Percentiles rank a stretch among this genome's conserved stretches.
phyloP scores from a whole-genome alignment of 345 rosid species.

The Noccaea bulbosa region DNA sequence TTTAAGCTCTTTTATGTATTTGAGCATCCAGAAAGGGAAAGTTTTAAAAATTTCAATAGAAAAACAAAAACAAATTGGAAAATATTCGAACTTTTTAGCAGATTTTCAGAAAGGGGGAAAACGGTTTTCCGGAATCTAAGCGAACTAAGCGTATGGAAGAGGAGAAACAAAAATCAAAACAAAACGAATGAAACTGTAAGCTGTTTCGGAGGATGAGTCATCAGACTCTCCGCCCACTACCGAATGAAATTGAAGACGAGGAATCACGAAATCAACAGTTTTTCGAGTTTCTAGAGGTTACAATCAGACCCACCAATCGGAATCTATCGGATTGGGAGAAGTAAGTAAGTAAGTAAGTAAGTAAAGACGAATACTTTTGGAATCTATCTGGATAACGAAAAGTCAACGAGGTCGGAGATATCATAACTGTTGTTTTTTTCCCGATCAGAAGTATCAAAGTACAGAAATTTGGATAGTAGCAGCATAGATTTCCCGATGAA shows the following conservation, averaged over 20 bases:
- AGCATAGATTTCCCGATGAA: not conserved
- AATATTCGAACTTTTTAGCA: conserved; percentile 7
- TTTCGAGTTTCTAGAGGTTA: not conserved
- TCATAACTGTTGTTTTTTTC: conserved; percentile 12
- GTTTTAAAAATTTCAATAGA: conserved; percentile 7
- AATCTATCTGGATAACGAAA: conserved; percentile 28
- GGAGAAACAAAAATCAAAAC: conserved; percentile 1
- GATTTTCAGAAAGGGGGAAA: not conserved
- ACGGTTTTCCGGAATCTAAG: conserved; percentile 21
- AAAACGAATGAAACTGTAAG: too few species aligned
- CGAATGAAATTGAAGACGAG: not conserved
- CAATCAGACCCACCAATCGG: conserved; percentile 8
- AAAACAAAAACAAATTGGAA: not conserved
- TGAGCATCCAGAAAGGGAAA: conserved; percentile 38
- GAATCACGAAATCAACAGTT: conserved; percentile 10
- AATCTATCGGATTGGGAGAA: conserved; percentile 11
- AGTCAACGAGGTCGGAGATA: conserved; percentile 41
- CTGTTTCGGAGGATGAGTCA: too few species aligned
- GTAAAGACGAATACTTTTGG: conserved; percentile 15
- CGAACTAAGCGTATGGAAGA: not conserved
- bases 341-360: not conserved
- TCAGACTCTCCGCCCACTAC: too few species aligned
- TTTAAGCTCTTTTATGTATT: conserved; percentile 10
- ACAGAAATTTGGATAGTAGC: not conserved
- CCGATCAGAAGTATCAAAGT: conserved; percentile 16